These are phyloP conservation scores for Neonectria sp. DNA, from an alignment of 2,329 filamentous ascomycete species.

Conservation along the genomic window DNA sequence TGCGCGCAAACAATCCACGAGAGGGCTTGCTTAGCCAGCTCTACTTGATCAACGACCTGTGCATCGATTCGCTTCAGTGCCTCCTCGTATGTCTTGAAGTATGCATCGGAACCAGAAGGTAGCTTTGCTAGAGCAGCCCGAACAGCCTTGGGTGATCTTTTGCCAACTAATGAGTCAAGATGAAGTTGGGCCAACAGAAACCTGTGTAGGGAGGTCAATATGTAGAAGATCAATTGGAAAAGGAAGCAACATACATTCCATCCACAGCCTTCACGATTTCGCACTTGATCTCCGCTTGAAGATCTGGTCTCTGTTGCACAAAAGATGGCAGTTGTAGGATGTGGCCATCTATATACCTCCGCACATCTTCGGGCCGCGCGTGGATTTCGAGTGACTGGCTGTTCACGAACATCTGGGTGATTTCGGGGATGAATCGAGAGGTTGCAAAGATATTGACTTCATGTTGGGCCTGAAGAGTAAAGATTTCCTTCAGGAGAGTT, in stretches of 20 bases:
- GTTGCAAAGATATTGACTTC: constrained; percentile 16
- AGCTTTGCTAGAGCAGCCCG: neutral
- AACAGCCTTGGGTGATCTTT: neutral
- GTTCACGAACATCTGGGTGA: neutral
- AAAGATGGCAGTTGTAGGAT: constrained; percentile 16
- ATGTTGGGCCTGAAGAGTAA: constrained; percentile 16
- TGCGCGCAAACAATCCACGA: constrained; percentile 57
- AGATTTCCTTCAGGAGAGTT: constrained; percentile 6
- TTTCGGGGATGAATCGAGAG: neutral
- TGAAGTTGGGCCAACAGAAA: constrained; percentile 5
- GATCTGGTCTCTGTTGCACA: neutral
- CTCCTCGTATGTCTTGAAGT: constrained; percentile 5
- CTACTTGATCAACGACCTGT: constrained; percentile 49
- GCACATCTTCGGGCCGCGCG: constrained; percentile 30
- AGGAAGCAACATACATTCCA: constrained; percentile 13
- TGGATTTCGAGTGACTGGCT: constrained; percentile 16
- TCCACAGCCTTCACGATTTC: constrained; percentile 2
- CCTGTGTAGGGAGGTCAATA: neutral
- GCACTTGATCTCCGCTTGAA: constrained; percentile 24
- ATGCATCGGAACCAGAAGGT: neutral
- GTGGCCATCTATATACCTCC: constrained; percentile 22
- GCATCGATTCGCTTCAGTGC: constrained; percentile 43
- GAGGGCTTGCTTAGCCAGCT: constrained; percentile 55
- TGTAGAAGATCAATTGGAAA: neutral
- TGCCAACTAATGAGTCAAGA: neutral